These are phyloP conservation scores for Russula ochroleuca DNA, from an alignment of 768 basidiomycete species.

Conservation along the genomic window DNA sequence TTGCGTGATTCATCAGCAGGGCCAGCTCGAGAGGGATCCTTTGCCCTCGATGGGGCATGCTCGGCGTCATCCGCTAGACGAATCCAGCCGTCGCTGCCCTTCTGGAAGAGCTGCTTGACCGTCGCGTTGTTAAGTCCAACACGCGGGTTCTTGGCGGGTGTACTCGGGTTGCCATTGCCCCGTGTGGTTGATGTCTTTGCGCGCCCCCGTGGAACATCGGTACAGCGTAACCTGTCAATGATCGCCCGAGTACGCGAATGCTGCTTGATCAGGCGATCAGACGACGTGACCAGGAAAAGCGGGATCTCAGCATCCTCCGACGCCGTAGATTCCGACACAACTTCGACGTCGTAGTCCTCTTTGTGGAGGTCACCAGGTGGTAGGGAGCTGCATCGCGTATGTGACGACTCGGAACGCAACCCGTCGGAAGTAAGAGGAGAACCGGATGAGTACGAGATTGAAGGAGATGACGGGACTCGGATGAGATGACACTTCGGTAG, in stretches of 20 bases:
- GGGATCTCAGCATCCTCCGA: constrained; percentile 32
- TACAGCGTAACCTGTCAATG: constrained; percentile 51
- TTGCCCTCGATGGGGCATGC: background rate
- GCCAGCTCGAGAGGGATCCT: background rate
- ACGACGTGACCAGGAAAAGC: constrained; percentile 35
- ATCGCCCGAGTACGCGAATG: constrained; percentile 58
- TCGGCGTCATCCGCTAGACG: constrained; percentile 21
- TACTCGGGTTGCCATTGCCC: background rate
- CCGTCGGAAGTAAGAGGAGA: constrained; percentile 41
- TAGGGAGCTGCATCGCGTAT: constrained; percentile 31
- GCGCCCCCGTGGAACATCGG: constrained; percentile 29
- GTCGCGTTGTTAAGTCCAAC: constrained; percentile 17
- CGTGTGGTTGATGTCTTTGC: constrained; percentile 16
- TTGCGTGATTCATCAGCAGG: constrained; percentile 9
- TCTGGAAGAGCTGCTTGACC: constrained; percentile 28
- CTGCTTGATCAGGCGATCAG: constrained; percentile 37
- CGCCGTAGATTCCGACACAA: constrained; percentile 37
- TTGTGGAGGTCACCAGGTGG: constrained; percentile 44
- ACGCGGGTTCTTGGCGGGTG: constrained; percentile 9
- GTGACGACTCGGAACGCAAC: constrained; percentile 32
- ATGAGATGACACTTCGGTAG: constrained; percentile 20
- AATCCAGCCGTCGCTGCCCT: constrained; percentile 28
- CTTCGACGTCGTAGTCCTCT: constrained; percentile 49
- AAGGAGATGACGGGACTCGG: constrained; percentile 26
- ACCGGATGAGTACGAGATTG: constrained; percentile 42